Base-by-base conservation (phyloP, 306 rosid species). In the Ormosia semicastrata region DNA sequence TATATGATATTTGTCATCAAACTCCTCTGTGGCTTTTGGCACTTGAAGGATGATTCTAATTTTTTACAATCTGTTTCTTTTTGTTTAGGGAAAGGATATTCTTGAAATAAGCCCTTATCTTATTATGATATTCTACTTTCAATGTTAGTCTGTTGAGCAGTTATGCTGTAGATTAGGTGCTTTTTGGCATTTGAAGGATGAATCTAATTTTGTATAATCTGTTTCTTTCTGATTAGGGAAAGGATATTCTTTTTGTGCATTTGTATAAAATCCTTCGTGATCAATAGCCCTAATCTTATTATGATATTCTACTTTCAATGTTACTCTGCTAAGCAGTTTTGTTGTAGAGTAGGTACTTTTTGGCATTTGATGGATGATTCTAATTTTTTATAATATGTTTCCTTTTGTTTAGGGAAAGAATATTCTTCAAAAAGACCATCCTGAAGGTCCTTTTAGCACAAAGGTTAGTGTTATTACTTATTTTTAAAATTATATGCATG, bases 381-480 rank as follows among this genome's bases (percentile, higher is more conserved):
- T 52, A 24, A 24, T 24, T 49, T 8, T 39, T 39, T 36, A n/a
- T 39, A 24, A 24, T 24, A 0, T 1, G 24, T 65, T 30, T 54
- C 11, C 9, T 57, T 41, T 49, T 78, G 30, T 65, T 64, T 75
- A 94, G 97, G 98, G 97, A 87, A 90, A 37, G 79, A 62, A 83
- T 34, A 4, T 89, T 70, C 86, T 89, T 66, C 0, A 24, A 24
- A 24, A 0, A 24, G 88, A 52, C 82, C 67, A 74, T 70, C 98
- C 98, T 0, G 89, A 32, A 18, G 97, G 98, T 68, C 97, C 98
- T 71, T 94, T 94, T 8, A 94, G 97, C 81, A 92, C 98, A 33
- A 94, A 90, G 98, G 98, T 92, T 43, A 69, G 94, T 85, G 32
- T 59, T 43, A 14, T 54, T 56, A 41, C 12, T 18, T 34, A 29